Evolutionary conservation across 2,329 filamentous ascomycete genomes (phyloP), one percentile per base, ranked within the genome.

Genomic region (Alternaria sp.): DNA sequence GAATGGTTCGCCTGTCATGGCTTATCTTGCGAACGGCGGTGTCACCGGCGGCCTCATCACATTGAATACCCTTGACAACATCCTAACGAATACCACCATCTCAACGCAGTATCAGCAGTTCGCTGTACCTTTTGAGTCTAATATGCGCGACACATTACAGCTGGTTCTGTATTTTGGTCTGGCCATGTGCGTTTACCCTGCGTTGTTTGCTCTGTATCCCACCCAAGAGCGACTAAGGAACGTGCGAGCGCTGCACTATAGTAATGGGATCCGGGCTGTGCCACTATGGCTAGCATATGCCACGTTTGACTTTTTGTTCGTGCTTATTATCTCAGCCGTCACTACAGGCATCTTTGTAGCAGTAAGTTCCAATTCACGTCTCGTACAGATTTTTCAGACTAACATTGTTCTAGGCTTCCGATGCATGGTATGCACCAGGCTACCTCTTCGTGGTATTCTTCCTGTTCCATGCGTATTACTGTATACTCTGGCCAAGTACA

Each of bases 51-150:
- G 92, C 85, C 79, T 97, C 84, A 74, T 97, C 86, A 72, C 90
- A 81, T 83, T 97, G 82, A 95, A 97, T 91, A 83, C 97, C 86
- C 81, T 98, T 87, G 78, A 97, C 92, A 52, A 91, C 85, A 71
- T 92, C 21, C 76, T 93, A 23, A 84, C 86, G 23, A 88, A 90
- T 54, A 84, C 86, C 5, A 85, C 86, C 2, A 93, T 97, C 60
- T 82, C 84, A 3, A 90, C 89, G 1, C 85, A 86, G 49, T 97
- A 89, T 76, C 85, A 90, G 48, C 80, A 86, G 11, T 96, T 97
- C 69, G 91, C 91, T 62, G 84, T 87, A 0, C 90, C 91, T 0
- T 93, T 88, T 79, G 80, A 85, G 26, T 86, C 90, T 0, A 82
- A 82, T 21, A 86, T 88, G 8, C 91, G 91, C 21, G 83, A 93